phyloP scores from a whole-genome alignment of 306 rosid species.

The Carpinus viminea region DNA sequence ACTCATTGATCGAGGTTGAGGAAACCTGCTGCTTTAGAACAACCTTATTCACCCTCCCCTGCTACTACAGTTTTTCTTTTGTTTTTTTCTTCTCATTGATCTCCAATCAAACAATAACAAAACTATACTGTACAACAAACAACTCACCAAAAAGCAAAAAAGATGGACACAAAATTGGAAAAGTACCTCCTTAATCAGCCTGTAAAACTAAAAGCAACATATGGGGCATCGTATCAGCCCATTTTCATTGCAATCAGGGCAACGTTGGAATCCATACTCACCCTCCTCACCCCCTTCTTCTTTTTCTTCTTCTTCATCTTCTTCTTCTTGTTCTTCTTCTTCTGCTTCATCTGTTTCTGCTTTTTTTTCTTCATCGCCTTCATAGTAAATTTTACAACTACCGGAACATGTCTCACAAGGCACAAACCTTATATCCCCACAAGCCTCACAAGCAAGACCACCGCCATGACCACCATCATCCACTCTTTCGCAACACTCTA shows the following conservation, averaged over 20 bases:
- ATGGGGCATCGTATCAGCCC: conserved; percentile 78
- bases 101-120: conserved; percentile 25
- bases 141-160: conserved; percentile 29
- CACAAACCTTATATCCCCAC: conserved; percentile 90
- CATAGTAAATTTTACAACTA: conserved; percentile 87
- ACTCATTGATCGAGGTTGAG: conserved; percentile 20
- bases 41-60: conserved; percentile 28
- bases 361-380: conserved; percentile 33
- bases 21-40: conserved; percentile 30
- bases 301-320: conserved; percentile 30
- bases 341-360: conserved; percentile 35
- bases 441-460: conserved; percentile 63
- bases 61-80: conserved; percentile 10
- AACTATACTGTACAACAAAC: conserved; percentile 60
- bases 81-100: neutral
- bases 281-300: conserved; percentile 31
- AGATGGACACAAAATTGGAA: conserved; percentile 33
- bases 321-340: conserved; percentile 28
- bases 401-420: conserved; percentile 93
- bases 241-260: conserved; percentile 87
- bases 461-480: conserved; percentile 31
- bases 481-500: conserved; percentile 55
- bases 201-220: conserved; percentile 54
- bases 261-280: conserved; percentile 71
- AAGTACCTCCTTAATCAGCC: conserved; percentile 39